phyloP scores from a whole-genome alignment of 1,284 basidiomycete genomes.

The Ustilago bromivora region DNA sequence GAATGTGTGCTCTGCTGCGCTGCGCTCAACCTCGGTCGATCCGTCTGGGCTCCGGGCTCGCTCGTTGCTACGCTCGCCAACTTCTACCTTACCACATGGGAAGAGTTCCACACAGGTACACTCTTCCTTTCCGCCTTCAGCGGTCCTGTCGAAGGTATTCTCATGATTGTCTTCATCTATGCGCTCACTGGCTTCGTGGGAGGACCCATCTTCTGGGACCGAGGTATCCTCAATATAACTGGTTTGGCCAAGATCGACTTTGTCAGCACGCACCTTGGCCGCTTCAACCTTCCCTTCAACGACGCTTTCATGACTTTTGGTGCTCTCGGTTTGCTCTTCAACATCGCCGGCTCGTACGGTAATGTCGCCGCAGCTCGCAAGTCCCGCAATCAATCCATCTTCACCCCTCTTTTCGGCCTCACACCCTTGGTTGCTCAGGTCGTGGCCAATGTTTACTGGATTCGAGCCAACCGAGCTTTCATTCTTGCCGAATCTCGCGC shows the following conservation, averaged over 20 bases:
- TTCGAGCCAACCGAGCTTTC: slow-evolving; percentile 71
- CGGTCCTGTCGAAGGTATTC: slow-evolving; percentile 94
- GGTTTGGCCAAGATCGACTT: slow-evolving; percentile 73
- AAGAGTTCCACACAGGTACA: slow-evolving; percentile 90
- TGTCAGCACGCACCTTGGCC: slow-evolving; percentile 68
- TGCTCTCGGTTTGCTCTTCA: slow-evolving; percentile 80
- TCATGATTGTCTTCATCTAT: slow-evolving; percentile 85
- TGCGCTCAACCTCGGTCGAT: slow-evolving; percentile 83
- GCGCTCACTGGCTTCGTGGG: slow-evolving; percentile 75
- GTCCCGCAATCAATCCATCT: slow-evolving; percentile 62
- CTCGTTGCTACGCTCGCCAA: slow-evolving; percentile 88
- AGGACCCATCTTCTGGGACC: slow-evolving; percentile 82
- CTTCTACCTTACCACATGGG: slow-evolving; percentile 96
- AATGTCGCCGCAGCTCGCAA: slow-evolving; percentile 57
- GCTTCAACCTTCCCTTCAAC: slow-evolving; percentile 81
- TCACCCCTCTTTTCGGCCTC: slow-evolving; percentile 79
- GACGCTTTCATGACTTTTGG: slow-evolving; percentile 88
- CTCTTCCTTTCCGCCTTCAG: slow-evolving; percentile 79
- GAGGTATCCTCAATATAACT: slow-evolving; percentile 77
- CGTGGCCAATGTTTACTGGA: slow-evolving; percentile 81
- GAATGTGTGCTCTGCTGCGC: slow-evolving; percentile 59
- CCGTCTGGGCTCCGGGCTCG: slow-evolving; percentile 94
- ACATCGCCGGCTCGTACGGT: slow-evolving; percentile 77
- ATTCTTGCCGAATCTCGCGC: slow-evolving; percentile 67
- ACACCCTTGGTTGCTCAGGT: slow-evolving; percentile 83